Conservation (phyloP, 225 moss, liverwort and hornwort species). For the Marchantia polymorpha region DNA sequence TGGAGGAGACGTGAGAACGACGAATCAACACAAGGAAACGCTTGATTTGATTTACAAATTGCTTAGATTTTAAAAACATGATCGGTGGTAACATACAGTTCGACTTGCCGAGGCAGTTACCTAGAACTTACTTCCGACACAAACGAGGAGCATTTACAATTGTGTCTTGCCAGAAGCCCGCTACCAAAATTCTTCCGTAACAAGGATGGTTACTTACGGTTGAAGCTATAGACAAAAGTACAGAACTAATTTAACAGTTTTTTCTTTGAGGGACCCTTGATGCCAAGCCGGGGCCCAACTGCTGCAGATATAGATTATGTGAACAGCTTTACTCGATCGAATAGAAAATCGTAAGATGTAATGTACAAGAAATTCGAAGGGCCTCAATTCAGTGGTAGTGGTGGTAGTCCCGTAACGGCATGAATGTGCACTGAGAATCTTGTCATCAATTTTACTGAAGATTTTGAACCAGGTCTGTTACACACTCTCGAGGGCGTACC, state of each 20-base stretch:
- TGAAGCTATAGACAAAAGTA: not conserved
- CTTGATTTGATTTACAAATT: not conserved
- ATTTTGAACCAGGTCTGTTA: slow-evolving; percentile 15
- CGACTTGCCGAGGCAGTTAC: not conserved
- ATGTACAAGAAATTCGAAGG: slow-evolving; percentile 1
- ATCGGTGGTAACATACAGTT: not conserved
- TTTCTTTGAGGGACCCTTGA: not conserved
- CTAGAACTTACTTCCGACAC: slow-evolving; percentile 1
- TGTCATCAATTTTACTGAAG: slow-evolving; percentile 21
- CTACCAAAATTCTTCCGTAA: not conserved
- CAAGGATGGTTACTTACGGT: too few relatives aligned
- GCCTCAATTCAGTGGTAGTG: not conserved
- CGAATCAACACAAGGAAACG: too few relatives aligned
- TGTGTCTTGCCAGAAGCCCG: not conserved
- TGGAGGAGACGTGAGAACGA: not conserved
- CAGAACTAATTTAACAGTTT: not conserved
- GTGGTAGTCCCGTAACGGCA: not conserved
- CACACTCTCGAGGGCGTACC: slow-evolving; percentile 19
- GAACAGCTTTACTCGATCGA: not conserved
- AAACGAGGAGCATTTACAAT: not conserved
- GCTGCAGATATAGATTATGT: not conserved
- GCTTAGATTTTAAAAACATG: not conserved
- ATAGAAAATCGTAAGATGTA: not conserved
- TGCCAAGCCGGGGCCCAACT: not conserved
- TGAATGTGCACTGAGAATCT: slow-evolving; percentile 17